Evolutionary conservation across 495 filamentous ascomycete species (phyloP).

Genomic region (Penicillium bovifimosum): DNA sequence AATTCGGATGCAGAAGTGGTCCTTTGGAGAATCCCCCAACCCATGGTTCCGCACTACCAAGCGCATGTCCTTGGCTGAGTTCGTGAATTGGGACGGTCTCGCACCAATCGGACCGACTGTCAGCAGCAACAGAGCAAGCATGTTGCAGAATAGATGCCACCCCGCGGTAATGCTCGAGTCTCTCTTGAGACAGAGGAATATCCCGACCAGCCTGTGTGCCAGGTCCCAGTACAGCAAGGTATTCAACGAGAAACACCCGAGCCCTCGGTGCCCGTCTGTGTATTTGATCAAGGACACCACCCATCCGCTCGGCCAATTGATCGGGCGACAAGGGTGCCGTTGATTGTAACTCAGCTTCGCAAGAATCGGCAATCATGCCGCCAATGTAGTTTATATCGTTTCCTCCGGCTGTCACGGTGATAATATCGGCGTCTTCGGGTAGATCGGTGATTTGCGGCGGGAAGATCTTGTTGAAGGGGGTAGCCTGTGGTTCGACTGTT

Average conservation of each 20-base stretch:
- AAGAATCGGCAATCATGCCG: constrained; percentile 32
- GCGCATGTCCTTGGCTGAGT: constrained; percentile 28
- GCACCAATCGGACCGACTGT: constrained; percentile 26
- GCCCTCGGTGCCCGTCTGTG: constrained; percentile 32
- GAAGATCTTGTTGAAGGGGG: constrained; percentile 19
- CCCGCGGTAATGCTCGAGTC: constrained; percentile 26
- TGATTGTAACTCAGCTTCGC: neutral
- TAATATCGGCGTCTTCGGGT: constrained; percentile 32
- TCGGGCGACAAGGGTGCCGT: constrained; percentile 13
- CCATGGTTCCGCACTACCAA: constrained; percentile 35
- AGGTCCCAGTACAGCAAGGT: constrained; percentile 36
- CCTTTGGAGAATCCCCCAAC: constrained; percentile 28
- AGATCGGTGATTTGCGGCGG: constrained; percentile 35
- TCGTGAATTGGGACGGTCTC: constrained; percentile 19
- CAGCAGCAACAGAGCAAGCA: constrained; percentile 25
- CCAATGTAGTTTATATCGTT: constrained; percentile 45
- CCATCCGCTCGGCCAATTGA: constrained; percentile 25
- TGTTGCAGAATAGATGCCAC: constrained; percentile 25
- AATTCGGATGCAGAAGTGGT: constrained; percentile 28
- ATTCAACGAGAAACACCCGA: constrained; percentile 38
- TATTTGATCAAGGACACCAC: constrained; percentile 32
- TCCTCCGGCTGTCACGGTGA: constrained; percentile 39
- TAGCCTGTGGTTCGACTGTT: constrained; percentile 30
- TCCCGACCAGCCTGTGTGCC: constrained; percentile 27
- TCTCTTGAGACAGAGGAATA: constrained; percentile 30